These are phyloP conservation scores for Vitis cinerea DNA, from an alignment of 164 flowering plant species.

Conservation along the genomic window DNA sequence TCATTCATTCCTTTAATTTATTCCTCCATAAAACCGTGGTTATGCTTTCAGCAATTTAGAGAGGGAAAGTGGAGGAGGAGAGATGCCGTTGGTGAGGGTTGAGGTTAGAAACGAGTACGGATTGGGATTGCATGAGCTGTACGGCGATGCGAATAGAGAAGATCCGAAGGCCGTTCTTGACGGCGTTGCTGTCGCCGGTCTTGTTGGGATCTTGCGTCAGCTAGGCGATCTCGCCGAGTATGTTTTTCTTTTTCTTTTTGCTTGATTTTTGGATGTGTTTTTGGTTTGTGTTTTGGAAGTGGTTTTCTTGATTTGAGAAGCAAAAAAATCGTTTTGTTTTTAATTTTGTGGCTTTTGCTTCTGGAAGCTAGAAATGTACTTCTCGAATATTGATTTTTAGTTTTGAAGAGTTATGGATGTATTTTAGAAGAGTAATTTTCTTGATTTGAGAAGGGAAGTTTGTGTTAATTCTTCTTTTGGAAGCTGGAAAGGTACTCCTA, in stretches of 20 bases:
- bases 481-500: no score
- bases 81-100: slow-evolving; percentile 76
- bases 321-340: neutral
- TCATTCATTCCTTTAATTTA: slow-evolving; percentile 10
- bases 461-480: no score
- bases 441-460: no score
- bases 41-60: neutral
- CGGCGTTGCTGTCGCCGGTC: slow-evolving; percentile 89
- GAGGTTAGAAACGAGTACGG: slow-evolving; percentile 75
- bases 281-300: neutral
- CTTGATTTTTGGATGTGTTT: neutral
- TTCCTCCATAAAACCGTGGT: neutral
- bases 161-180: slow-evolving; percentile 86
- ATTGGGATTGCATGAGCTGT: slow-evolving; percentile 61
- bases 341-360: no score
- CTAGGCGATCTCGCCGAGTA: slow-evolving; percentile 96
- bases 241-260: slow-evolving; percentile 18
- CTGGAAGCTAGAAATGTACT: no score
- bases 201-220: slow-evolving; percentile 93
- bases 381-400: no score
- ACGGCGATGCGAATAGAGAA: slow-evolving; percentile 47
- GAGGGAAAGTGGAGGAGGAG: slow-evolving; percentile 5
- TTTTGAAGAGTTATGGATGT: no score
- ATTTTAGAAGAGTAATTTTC: no score
- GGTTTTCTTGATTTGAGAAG: neutral